Base-by-base conservation (phyloP, 2,329 filamentous ascomycete genomes). In the Myriosclerotinia duriaeana region DNA sequence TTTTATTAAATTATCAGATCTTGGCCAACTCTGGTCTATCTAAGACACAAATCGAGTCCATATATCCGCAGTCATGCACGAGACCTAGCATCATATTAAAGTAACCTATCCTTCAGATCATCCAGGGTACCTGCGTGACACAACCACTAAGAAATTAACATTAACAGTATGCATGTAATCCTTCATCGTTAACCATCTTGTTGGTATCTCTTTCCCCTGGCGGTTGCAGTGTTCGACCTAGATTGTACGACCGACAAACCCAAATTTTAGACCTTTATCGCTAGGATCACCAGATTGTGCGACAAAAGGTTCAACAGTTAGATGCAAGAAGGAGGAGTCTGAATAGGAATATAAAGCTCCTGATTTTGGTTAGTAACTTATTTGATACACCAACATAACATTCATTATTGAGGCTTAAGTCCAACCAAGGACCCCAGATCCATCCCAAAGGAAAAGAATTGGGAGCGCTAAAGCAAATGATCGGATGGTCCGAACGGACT, bases 111-210 rank as follows among this genome's bases (percentile, higher is more conserved):
- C 34, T 30, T 50, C 17, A 26, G 11, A 55, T 56, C 20, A 7
- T 26, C 40, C 20, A 48, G 30, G 53, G 53, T 60, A 60, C 54
- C 54, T 65, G 54, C 63, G 63, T 65, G 46, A 60, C 14, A 52
- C 42, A 26, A 30, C 20, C 11, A 36, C 26, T 30, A 42, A 38
- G 22, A 40, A 59, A n/a, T 7, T 12, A 50, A 46, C 17, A n/a
- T 7, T 12, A 50, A 46, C 17, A n/a, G 11, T 40, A 59, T 60
- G 53, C 40, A 58, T 46, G 62, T 26, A 58, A 64, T 38, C 26
- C 44, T 61, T 50, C 34, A 61, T 61, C 58, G 12, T 52, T 50
- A 61, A 50, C 58, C 58, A 61, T 61, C 44, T 20, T 61, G 44
- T 50, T 61, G 44, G 58, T 50, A 50, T 50, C 22, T 11, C 20